Base-by-base conservation (phyloP, 495 filamentous ascomycete species). In the Neurospora sp. region DNA sequence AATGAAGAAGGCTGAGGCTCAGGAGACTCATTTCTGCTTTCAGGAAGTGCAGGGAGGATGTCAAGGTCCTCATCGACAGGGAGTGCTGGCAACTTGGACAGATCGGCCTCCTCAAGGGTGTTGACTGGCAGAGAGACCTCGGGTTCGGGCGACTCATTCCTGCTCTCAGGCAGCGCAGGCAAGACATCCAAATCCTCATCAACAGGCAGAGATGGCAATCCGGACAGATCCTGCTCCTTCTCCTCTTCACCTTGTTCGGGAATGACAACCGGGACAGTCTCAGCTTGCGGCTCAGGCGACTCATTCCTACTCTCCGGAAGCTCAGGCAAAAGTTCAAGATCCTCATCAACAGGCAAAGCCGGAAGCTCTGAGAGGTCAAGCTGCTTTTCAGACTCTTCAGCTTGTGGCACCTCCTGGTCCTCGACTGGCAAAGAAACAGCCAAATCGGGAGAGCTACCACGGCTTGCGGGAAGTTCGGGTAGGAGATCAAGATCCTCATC, bases 391-490 rank as follows among this genome's bases (percentile, higher is more conserved):
- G 16, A 42, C 41, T 42, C 14, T 7, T 42, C 41, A 42, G 41
- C 41, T 42, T 42, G 41, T 42, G 16, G 41, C 12, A 42, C 16
- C 41, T 42, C 16, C 41, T 42, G 41, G 14, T 18, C 16, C 41
- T 42, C 41, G 41, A 42, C 41, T 42, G 41, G 41, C 41, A 42
- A 7, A 42, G 41, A 18, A 42, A 42, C 41, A 42, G 41, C 41
- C 41, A 42, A 16, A 18, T 38, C 59, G 11, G 74, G 72, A 9
- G 74, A 75, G 5, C n/a, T 69, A 12, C 66, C n/a, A 3, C 71
- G 71, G 20, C 73, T 78, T 5, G 73, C 75, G 0, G 75, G 77
- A 3, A 77, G 71, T 3, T 70, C 48, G 5, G 76, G 73, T 23
- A 77, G 16, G 9, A 42, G 18, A 12, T 72, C 41, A 5, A 76